Evolutionary conservation across 345 rosid species (phyloP), one percentile per base, ranked within the genome.

Genomic region (Eucalyptus cladocalyx): DNA sequence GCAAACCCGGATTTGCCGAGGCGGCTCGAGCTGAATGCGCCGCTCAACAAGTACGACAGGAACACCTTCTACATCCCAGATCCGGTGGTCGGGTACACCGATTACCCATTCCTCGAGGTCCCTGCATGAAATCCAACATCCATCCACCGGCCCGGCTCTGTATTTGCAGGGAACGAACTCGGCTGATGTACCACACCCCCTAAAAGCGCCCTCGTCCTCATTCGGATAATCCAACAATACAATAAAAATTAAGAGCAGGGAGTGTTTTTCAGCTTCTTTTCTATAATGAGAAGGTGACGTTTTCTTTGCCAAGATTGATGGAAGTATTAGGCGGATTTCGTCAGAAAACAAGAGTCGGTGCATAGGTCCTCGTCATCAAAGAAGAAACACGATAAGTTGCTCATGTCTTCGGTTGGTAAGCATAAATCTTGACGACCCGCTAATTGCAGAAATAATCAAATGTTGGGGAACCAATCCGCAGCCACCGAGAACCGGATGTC

Each of bases 1-100:
- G 91, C 91, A 5, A 90, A 90, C 76, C 91, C 91, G 9, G 91
- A 90, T 45, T 49, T 90, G 76, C 91, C 91, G 9, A 88, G 88
- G 86, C 88, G 89, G 87, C 86, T 90, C 37, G 86, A 90, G 86
- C 88, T 90, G 37, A 54, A 86, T n/a, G 88, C 89, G 23, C 88
- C 89, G 17, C 86, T 90, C 86, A 90, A 86, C 43, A 88, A 53
- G 89, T 88, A 88, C 86, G 45, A 83, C 49, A 30, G 88, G 48
- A 48, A 47, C 86, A 88, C 91, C 8, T 88, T 90, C 81, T 90
- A 88, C 42, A 83, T 30, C 19, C 89, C 88, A 9, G 91, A 90
- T 54, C 89, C 91, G 7, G 88, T 90, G 42, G 86, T 86, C 7
- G 89, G 91, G 4, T 90, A 90, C 89, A 90, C 91, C 14, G 89